Evolutionary conservation across 352 stramenopile genomes (phyloP).

Genomic region (Globisporangium viniferum): DNA sequence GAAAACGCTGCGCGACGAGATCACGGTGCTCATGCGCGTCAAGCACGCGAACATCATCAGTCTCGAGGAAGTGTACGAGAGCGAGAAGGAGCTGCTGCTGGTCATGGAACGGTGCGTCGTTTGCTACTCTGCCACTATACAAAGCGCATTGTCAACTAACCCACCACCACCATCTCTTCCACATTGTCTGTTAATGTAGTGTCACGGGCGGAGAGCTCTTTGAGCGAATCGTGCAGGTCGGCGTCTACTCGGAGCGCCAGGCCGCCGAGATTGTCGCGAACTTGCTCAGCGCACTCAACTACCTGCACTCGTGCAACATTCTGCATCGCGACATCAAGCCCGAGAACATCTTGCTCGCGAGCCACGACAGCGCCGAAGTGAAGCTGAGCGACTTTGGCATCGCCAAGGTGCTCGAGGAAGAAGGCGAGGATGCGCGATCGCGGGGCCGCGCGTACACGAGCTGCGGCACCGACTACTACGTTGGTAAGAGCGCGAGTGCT

Average conservation of each 20-base stretch:
- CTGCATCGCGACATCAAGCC: slow-evolving; percentile 82
- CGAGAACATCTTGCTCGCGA: slow-evolving; percentile 80
- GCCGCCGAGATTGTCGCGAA: slow-evolving; percentile 71
- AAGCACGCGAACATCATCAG: slow-evolving; percentile 89
- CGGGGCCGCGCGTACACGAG: slow-evolving; percentile 82
- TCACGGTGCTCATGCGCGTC: slow-evolving; percentile 80
- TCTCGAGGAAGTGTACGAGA: slow-evolving; percentile 84
- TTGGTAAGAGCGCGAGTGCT: slow-evolving; percentile 33
- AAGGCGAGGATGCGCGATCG: slow-evolving; percentile 65
- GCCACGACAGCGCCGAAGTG: slow-evolving; percentile 66
- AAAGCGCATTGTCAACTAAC: background rate
- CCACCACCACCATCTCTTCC: background rate
- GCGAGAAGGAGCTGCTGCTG: slow-evolving; percentile 82
- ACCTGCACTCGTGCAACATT: slow-evolving; percentile 81
- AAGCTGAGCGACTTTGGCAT: slow-evolving; percentile 86
- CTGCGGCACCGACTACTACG: slow-evolving; percentile 87
- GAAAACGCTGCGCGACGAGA: slow-evolving; percentile 84
- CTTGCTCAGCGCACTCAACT: slow-evolving; percentile 67
- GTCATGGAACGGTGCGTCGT: slow-evolving; percentile 76
- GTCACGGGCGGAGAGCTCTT: slow-evolving; percentile 85
- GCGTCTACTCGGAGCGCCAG: slow-evolving; percentile 81
- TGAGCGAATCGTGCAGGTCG: slow-evolving; percentile 77
- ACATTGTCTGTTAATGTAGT: slow-evolving; percentile 23
- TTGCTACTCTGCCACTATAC: background rate
- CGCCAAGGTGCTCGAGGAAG: slow-evolving; percentile 79